Conservation (phyloP, 2,329 filamentous ascomycete species). For the Tolypocladium pustulatum region DNA sequence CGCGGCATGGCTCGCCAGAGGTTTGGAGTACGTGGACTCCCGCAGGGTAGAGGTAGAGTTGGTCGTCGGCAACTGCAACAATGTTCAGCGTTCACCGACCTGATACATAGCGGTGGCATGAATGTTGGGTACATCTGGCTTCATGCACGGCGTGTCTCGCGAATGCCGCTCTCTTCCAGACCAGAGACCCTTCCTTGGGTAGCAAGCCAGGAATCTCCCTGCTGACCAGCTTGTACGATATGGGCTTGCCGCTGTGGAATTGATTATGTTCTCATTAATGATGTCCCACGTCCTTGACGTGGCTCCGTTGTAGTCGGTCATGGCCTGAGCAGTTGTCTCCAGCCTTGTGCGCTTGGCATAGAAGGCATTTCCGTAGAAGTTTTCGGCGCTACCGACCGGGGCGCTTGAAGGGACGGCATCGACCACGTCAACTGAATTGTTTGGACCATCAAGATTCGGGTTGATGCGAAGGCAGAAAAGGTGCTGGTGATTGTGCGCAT, state of each 20-base stretch:
- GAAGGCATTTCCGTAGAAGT: slow-evolving; percentile 85
- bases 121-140: slow-evolving; percentile 51
- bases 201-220: slow-evolving; percentile 70
- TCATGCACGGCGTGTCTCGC: slow-evolving; percentile 81
- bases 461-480: slow-evolving; percentile 86
- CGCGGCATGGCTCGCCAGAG: background rate
- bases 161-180: slow-evolving; percentile 85
- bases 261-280: slow-evolving; percentile 71
- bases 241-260: slow-evolving; percentile 80
- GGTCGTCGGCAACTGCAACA: background rate
- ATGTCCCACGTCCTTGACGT: slow-evolving; percentile 87
- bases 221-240: slow-evolving; percentile 81
- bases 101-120: background rate
- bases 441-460: slow-evolving; percentile 73
- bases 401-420: slow-evolving; percentile 63
- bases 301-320: slow-evolving; percentile 70
- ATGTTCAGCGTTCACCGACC: background rate
- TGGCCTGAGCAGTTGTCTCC: slow-evolving; percentile 55
- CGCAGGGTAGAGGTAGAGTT: background rate
- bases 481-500: slow-evolving; percentile 94
- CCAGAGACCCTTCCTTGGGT: slow-evolving; percentile 69
- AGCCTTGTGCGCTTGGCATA: slow-evolving; percentile 77
- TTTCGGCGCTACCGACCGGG: slow-evolving; percentile 69
- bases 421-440: slow-evolving; percentile 77
- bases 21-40: background rate